Evolutionary conservation across 768 basidiomycete species (phyloP).

Genomic region (Boletus rubroflammeus): DNA sequence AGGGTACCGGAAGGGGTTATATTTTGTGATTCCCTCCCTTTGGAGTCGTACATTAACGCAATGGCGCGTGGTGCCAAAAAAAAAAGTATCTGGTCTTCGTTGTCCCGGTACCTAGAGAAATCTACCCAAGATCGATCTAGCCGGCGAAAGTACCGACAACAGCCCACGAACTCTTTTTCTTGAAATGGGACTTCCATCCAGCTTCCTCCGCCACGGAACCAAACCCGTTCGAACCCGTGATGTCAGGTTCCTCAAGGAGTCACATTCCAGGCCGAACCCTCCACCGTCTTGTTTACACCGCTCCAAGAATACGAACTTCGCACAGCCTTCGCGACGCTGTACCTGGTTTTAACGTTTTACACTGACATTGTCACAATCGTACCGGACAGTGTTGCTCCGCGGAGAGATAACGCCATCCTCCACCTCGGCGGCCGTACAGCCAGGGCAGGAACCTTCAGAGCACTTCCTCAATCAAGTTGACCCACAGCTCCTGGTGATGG

Average conservation of each 20-base stretch:
- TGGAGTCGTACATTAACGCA: constrained; percentile 61
- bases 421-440: constrained; percentile 32
- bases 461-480: constrained; percentile 71
- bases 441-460: constrained; percentile 25
- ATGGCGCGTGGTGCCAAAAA: constrained; percentile 65
- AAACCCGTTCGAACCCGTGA: constrained; percentile 43
- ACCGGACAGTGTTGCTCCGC: constrained; percentile 79
- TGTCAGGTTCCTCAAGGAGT: constrained; percentile 15
- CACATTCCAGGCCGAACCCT: constrained; percentile 49
- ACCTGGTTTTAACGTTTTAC: constrained; percentile 87
- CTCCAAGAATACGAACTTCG: constrained; percentile 90
- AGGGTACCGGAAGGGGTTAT: constrained; percentile 78
- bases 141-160: constrained; percentile 29
- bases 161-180: constrained; percentile 77
- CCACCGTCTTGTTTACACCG: constrained; percentile 89
- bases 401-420: constrained; percentile 85
- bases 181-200: constrained; percentile 89
- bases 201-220: constrained; percentile 46
- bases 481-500: constrained; percentile 77
- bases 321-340: constrained; percentile 82
- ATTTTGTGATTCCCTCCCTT: constrained; percentile 77
- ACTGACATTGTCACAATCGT: constrained; percentile 82
- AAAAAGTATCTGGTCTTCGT: constrained; percentile 75
- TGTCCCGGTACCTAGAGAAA: constrained; percentile 68
- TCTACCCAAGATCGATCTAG: constrained; percentile 22